Percentiles rank a stretch among this genome's conserved stretches.
Evolutionary conservation across 1,284 basidiomycete species (phyloP).

Genomic region (Leccinum pachyderme): DNA sequence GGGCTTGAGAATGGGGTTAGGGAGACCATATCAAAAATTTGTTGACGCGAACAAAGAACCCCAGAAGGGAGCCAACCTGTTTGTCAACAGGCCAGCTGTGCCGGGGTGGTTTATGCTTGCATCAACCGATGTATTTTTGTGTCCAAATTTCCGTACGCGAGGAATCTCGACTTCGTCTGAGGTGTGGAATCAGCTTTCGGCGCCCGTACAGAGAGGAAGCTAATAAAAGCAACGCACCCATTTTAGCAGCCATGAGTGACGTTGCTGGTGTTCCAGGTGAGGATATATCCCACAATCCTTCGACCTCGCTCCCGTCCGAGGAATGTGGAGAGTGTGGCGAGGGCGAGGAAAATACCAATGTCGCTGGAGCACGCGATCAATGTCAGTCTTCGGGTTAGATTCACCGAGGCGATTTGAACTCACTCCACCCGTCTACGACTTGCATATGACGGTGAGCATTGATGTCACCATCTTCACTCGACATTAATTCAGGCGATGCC

Average conservation of each 20-base stretch:
- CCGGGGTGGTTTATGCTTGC: slow-evolving; percentile 1
- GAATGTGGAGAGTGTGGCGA: slow-evolving; percentile 37
- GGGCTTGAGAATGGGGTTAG: slow-evolving; percentile 33
- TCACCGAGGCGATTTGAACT: slow-evolving; percentile 17
- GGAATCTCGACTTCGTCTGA: slow-evolving; percentile 33
- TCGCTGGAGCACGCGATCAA: slow-evolving; percentile 14
- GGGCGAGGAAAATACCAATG: slow-evolving; percentile 31
- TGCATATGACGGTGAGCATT: slow-evolving; percentile 45
- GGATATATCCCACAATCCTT: slow-evolving; percentile 45
- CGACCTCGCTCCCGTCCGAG: slow-evolving; percentile 38
- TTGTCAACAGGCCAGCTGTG: slow-evolving; percentile 18
- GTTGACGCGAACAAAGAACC: slow-evolving; percentile 12
- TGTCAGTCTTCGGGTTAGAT: slow-evolving; percentile 6
- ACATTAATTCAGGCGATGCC: slow-evolving; percentile 25
- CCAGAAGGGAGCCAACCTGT: slow-evolving; percentile 25
- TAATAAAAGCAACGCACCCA: slow-evolving; percentile 36
- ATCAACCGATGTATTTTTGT: slow-evolving; percentile 17
- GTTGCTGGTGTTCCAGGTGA: slow-evolving; percentile 35
- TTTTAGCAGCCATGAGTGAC: slow-evolving; percentile 37
- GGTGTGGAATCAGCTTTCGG: slow-evolving; percentile 6
- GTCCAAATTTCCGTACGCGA: slow-evolving; percentile 28
- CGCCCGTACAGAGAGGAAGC: not conserved
- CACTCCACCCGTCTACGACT: slow-evolving; percentile 60
- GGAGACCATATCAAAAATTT: slow-evolving; percentile 20
- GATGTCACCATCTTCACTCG: slow-evolving; percentile 41